phyloP scores from a whole-genome alignment of 805 yeast genomes.

The Kodamaea jinghongensis region DNA sequence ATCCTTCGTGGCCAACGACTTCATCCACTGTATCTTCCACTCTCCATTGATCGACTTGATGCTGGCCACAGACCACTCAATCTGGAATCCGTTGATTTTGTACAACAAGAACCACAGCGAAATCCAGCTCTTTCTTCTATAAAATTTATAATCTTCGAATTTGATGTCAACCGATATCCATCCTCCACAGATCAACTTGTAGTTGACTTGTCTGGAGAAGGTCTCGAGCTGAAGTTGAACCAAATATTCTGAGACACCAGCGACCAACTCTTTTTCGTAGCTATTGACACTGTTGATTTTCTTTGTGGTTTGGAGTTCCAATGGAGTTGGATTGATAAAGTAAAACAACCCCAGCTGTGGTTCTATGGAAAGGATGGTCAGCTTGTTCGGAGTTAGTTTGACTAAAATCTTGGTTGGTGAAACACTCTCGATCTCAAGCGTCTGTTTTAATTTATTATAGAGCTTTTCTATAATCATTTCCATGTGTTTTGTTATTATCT shows the following conservation, averaged over 20 bases:
- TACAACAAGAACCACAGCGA: slow-evolving; percentile 52
- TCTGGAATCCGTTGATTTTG: slow-evolving; percentile 34
- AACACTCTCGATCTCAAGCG: slow-evolving; percentile 8
- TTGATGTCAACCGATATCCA: slow-evolving; percentile 64
- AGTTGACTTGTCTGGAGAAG: slow-evolving; percentile 48
- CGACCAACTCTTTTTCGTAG: slow-evolving; percentile 30
- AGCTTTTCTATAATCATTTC: slow-evolving; percentile 30
- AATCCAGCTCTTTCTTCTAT: slow-evolving; percentile 54
- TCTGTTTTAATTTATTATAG: slow-evolving; percentile 11
- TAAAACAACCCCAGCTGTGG: slow-evolving; percentile 41
- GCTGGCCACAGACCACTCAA: slow-evolving; percentile 54
- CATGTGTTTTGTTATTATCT: slow-evolving; percentile 39
- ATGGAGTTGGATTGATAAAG: slow-evolving; percentile 38
- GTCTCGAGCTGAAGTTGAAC: slow-evolving; percentile 49
- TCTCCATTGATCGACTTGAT: slow-evolving; percentile 49
- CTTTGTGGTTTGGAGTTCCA: slow-evolving; percentile 30
- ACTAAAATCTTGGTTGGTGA: slow-evolving; percentile 27
- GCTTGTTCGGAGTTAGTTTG: slow-evolving; percentile 30
- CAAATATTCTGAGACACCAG: slow-evolving; percentile 32
- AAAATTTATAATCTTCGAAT: slow-evolving; percentile 51
- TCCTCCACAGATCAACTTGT: slow-evolving; percentile 60
- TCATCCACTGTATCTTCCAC: slow-evolving; percentile 56
- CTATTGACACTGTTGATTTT: slow-evolving; percentile 26
- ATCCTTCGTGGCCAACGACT: slow-evolving; percentile 21
- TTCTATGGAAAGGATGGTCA: slow-evolving; percentile 37